Conservation (phyloP, 768 basidiomycete species). For the Rubroboletus satanas region DNA sequence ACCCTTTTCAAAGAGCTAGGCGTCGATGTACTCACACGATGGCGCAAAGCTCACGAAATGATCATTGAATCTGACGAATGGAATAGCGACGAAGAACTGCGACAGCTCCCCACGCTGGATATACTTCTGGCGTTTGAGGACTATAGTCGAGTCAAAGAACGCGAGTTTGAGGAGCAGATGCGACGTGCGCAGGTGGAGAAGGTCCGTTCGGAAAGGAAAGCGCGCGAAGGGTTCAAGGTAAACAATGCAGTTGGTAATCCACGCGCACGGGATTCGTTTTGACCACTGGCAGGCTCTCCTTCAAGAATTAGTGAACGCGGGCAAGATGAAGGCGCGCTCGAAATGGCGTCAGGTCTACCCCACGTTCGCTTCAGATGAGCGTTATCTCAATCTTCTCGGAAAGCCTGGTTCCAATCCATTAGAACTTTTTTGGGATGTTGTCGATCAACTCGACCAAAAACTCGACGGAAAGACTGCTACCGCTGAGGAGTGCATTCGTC, state of each 20-base stretch:
- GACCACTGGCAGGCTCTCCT: conserved; percentile 57
- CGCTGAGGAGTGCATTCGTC: conserved; percentile 58
- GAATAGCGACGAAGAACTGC: conserved; percentile 71
- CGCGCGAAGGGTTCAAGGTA: conserved; percentile 88
- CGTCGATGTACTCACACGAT: conserved; percentile 91
- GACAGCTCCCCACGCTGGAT: conserved; percentile 83
- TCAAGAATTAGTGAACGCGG: conserved; percentile 57
- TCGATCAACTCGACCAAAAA: conserved; percentile 83
- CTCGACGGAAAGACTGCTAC: conserved; percentile 74
- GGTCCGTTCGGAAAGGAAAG: conserved; percentile 80
- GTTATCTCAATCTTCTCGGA: conserved; percentile 87
- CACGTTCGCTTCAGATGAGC: conserved; percentile 65
- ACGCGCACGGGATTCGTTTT: background rate
- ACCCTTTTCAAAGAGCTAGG: conserved; percentile 80
- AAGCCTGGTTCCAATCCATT: conserved; percentile 93
- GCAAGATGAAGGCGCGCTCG: conserved; percentile 71
- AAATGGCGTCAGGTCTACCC: conserved; percentile 94
- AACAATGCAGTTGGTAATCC: background rate
- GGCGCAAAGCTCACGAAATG: conserved; percentile 78
- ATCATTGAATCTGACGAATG: conserved; percentile 78
- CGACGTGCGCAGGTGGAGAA: conserved; percentile 78
- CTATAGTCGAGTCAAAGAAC: conserved; percentile 83
- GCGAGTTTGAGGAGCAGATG: conserved; percentile 88
- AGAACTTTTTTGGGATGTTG: conserved; percentile 93
- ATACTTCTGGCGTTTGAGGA: conserved; percentile 93